Percentiles rank a stretch among this genome's conserved stretches.
Conservation (phyloP, 1,284 basidiomycete genomes). For the Inonotus hispidus region DNA sequence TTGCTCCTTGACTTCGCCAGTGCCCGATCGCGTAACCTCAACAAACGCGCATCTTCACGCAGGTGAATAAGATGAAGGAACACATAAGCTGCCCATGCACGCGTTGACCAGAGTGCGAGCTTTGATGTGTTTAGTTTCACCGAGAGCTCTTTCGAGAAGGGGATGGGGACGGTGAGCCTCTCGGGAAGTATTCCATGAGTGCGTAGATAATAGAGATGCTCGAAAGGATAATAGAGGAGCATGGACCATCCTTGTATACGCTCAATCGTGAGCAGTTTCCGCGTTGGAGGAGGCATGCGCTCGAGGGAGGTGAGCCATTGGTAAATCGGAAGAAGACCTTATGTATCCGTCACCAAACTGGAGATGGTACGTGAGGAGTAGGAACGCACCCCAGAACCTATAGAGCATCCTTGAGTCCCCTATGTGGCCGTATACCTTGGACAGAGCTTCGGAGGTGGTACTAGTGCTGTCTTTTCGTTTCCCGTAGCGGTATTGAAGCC, state of each 20-base stretch:
- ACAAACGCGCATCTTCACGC: slow-evolving; percentile 56
- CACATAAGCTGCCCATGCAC: slow-evolving; percentile 75
- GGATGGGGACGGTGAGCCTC: slow-evolving; percentile 38
- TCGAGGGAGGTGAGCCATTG: slow-evolving; percentile 75
- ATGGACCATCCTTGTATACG: slow-evolving; percentile 81
- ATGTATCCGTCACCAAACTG: neutral
- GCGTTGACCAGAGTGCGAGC: slow-evolving; percentile 62
- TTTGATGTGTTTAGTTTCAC: slow-evolving; percentile 42
- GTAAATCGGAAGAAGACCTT: slow-evolving; percentile 70
- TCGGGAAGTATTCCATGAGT: slow-evolving; percentile 59
- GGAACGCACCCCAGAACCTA: slow-evolving; percentile 72
- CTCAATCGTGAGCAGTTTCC: slow-evolving; percentile 67
- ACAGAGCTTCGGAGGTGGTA: slow-evolving; percentile 43
- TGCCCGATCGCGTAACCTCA: slow-evolving; percentile 48
- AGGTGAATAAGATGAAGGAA: slow-evolving; percentile 69
- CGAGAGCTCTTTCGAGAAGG: slow-evolving; percentile 27
- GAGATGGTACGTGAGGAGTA: neutral
- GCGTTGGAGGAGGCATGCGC: slow-evolving; percentile 60
- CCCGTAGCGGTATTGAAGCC: slow-evolving; percentile 58
- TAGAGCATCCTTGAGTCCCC: slow-evolving; percentile 67
- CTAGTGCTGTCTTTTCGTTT: slow-evolving; percentile 47
- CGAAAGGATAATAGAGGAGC: slow-evolving; percentile 77
- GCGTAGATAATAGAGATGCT: slow-evolving; percentile 70
- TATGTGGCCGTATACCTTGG: slow-evolving; percentile 51
- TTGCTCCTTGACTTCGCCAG: slow-evolving; percentile 49